A percentile compares a stretch with the other conserved stretches of the same genome.
Conservation (phyloP, 306 rosid genomes). For the Citrullus amarus region DNA sequence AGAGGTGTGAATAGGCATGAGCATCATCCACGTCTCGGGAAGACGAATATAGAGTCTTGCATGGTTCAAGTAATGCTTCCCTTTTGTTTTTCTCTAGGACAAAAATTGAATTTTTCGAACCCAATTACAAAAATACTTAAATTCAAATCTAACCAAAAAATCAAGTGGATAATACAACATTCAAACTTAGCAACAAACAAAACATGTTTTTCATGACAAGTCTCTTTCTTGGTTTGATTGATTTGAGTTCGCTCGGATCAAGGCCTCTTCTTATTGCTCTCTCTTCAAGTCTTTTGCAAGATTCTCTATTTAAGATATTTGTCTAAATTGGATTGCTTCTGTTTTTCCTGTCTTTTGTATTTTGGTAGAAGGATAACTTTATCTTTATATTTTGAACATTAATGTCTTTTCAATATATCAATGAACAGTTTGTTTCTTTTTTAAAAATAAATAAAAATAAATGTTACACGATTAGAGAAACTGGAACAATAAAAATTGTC, state of each 20-base stretch:
- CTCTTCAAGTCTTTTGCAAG: too few relatives aligned
- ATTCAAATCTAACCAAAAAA: background rate
- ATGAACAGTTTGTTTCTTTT: too few relatives aligned
- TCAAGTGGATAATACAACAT: background rate
- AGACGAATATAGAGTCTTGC: slow-evolving; percentile 88
- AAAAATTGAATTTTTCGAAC: background rate
- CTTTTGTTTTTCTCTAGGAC: background rate
- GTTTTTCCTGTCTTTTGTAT: too few relatives aligned
- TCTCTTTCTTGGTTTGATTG: too few relatives aligned
- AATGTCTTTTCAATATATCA: too few relatives aligned
- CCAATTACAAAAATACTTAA: background rate
- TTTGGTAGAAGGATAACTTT: too few relatives aligned
- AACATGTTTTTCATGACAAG: background rate
- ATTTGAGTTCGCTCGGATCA: too few relatives aligned
- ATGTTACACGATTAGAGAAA: background rate
- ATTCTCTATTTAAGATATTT: too few relatives aligned
- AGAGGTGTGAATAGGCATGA: slow-evolving; percentile 96
- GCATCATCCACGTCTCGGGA: slow-evolving; percentile 91
- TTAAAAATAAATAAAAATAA: too few relatives aligned
- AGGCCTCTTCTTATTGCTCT: too few relatives aligned
- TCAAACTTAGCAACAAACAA: background rate
- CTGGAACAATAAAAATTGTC: background rate
- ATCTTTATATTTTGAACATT: too few relatives aligned
- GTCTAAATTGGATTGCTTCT: too few relatives aligned
- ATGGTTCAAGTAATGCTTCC: slow-evolving; percentile 60